A percentile compares a stretch with the other conserved stretches of the same genome.
phyloP scores from a whole-genome alignment of 495 filamentous ascomycete species.

The Cercophora sp. region DNA sequence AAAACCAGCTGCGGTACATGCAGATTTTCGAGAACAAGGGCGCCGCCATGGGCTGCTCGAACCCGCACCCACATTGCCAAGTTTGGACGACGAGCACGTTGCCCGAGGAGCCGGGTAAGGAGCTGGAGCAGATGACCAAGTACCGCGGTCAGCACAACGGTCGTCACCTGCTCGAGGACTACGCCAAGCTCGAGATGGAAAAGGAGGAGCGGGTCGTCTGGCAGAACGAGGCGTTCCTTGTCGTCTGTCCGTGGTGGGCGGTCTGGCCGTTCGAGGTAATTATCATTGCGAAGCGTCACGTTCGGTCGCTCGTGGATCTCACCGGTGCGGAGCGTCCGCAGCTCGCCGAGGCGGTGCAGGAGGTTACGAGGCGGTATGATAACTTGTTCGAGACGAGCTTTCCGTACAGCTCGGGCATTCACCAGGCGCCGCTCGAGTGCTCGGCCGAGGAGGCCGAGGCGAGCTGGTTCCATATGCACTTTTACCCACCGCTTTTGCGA shows the following conservation, averaged over 20 bases:
- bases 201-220: constrained; percentile 84
- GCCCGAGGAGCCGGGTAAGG: constrained; percentile 80
- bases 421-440: constrained; percentile 91
- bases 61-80: constrained; percentile 96
- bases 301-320: constrained; percentile 77
- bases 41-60: constrained; percentile 96
- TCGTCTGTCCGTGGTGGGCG: constrained; percentile 95
- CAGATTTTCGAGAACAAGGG: constrained; percentile 99
- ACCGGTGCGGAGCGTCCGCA: constrained; percentile 59
- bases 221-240: constrained; percentile 76
- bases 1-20: constrained; percentile 89
- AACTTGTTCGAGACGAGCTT: constrained; percentile 97
- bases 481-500: constrained; percentile 88
- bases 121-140: constrained; percentile 69
- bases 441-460: constrained; percentile 76
- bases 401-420: constrained; percentile 88
- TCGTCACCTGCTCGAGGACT: constrained; percentile 80
- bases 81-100: constrained; percentile 89
- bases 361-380: constrained; percentile 87
- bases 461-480: constrained; percentile 93
- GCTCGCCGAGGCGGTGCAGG: constrained; percentile 78
- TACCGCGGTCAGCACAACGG: constrained; percentile 70
- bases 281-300: constrained; percentile 77
- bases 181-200: constrained; percentile 73
- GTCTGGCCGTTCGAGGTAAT: constrained; percentile 96